A percentile compares a stretch with the other conserved stretches of the same genome.
Evolutionary conservation across 331 rosid genomes (phyloP).

Genomic region (Erythrophleum ivorense): DNA sequence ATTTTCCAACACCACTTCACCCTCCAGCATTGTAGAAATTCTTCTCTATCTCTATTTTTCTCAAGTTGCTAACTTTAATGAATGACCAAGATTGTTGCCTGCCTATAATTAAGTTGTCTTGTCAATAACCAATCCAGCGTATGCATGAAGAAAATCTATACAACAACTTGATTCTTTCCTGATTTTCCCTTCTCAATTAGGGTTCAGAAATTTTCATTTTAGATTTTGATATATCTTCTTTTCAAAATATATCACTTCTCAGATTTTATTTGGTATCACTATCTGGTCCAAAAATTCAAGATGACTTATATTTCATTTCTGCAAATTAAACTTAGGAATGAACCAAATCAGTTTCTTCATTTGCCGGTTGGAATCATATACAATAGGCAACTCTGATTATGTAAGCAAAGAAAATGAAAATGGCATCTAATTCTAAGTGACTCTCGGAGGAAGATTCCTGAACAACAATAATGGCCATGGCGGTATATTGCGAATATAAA

Average conservation of each 20-base stretch:
- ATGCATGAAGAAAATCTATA: too few species aligned
- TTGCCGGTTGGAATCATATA: too few species aligned
- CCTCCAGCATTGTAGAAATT: conserved; percentile 18
- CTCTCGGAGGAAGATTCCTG: not conserved
- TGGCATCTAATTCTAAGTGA: not conserved
- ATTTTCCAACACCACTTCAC: not conserved
- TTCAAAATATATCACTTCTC: too few species aligned
- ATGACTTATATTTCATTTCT: too few species aligned
- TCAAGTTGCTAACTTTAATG: conserved; percentile 29
- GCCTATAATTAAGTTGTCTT: not conserved
- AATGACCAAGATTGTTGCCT: not conserved
- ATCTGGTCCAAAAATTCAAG: too few species aligned
- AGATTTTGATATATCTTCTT: too few species aligned
- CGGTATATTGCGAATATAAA: too few species aligned
- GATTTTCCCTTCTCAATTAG: too few species aligned
- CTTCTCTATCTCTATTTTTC: conserved; percentile 26
- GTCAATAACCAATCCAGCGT: not conserved
- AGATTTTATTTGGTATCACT: too few species aligned
- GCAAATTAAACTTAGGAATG: not conserved
- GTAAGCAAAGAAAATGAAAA: not conserved
- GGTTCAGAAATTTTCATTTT: too few species aligned
- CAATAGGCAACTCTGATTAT: too few species aligned
- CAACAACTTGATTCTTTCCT: too few species aligned
- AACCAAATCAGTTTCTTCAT: not conserved
- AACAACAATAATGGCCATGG: not conserved